Percentiles rank a stretch among this genome's conserved stretches.
Conservation (phyloP, 2,329 filamentous ascomycete genomes). For the Fusarium vanettenii region DNA sequence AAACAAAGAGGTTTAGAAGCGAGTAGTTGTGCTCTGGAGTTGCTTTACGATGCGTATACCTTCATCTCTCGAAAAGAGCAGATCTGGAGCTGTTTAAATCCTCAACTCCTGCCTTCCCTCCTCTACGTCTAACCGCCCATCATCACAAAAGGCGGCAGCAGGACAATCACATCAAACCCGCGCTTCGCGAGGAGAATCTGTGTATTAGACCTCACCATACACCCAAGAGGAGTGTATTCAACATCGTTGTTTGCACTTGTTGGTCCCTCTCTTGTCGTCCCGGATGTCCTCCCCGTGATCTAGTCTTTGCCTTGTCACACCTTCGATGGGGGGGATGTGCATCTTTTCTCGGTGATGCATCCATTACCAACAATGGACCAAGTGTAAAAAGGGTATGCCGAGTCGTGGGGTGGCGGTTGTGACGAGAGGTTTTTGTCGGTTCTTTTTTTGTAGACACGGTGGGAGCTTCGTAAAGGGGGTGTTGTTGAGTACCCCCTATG, state of each 20-base stretch:
- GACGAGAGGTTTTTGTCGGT: slow-evolving; percentile 18
- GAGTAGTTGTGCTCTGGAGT: not conserved
- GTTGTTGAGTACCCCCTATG: slow-evolving; percentile 7
- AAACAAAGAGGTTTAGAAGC: not conserved
- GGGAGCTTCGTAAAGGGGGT: slow-evolving; percentile 24
- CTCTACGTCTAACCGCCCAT: not conserved
- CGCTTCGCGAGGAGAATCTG: not conserved
- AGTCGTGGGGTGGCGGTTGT: slow-evolving; percentile 24
- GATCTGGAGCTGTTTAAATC: slow-evolving; percentile 20
- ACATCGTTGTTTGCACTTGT: not conserved
- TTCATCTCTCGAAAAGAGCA: slow-evolving; percentile 4
- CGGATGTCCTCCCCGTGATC: slow-evolving; percentile 27
- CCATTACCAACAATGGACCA: not conserved
- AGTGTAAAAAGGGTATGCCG: not conserved
- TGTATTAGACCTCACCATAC: not conserved
- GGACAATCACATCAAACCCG: slow-evolving; percentile 15
- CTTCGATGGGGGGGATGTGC: no score
- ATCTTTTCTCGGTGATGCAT: not conserved
- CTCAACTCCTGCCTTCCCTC: slow-evolving; percentile 8
- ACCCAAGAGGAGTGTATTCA: slow-evolving; percentile 4
- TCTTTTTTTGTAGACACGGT: slow-evolving; percentile 7
- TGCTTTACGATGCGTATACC: not conserved
- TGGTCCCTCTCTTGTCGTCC: not conserved
- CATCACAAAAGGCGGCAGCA: not conserved
- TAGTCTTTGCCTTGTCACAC: slow-evolving; percentile 20